Conservation (phyloP, 179 eudicot genomes). For the Beta macrorhiza region DNA sequence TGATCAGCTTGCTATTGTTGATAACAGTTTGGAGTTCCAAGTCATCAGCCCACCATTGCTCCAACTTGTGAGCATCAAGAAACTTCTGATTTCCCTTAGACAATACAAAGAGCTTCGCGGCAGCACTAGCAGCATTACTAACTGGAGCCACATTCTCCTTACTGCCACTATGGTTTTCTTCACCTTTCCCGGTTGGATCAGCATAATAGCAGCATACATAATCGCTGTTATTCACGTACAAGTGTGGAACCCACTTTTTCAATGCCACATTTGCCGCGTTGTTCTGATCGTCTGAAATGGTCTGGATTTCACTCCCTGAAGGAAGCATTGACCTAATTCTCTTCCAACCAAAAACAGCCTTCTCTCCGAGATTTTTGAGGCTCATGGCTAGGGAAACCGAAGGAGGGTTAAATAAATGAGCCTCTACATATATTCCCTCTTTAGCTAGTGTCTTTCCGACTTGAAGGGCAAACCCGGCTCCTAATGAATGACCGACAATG, state of each 20-base stretch:
- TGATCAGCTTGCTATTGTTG: constrained; percentile 74
- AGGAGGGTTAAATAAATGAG: constrained; percentile 94
- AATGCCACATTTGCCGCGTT: neutral
- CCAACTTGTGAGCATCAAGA: constrained; percentile 83
- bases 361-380: constrained; percentile 66
- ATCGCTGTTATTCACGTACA: constrained; percentile 89
- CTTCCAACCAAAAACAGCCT: constrained; percentile 72
- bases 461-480: constrained; percentile 97
- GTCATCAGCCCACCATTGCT: constrained; percentile 98
- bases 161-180: constrained; percentile 25
- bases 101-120: constrained; percentile 75
- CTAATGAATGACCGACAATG: constrained; percentile 82
- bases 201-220: constrained; percentile 82
- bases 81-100: constrained; percentile 92
- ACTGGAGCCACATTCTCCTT: constrained; percentile 62
- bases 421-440: constrained; percentile 72
- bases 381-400: constrained; percentile 89
- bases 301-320: constrained; percentile 39
- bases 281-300: constrained; percentile 30
- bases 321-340: constrained; percentile 69
- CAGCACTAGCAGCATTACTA: constrained; percentile 28
- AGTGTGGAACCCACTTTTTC: constrained; percentile 77
- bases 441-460: constrained; percentile 85
- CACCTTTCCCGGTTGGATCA: constrained; percentile 41
- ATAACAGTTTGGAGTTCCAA: constrained; percentile 72